These are phyloP conservation scores for Stephanocyclus meneghinianus DNA, from an alignment of 352 stramenopile genomes.

Conservation along the genomic window DNA sequence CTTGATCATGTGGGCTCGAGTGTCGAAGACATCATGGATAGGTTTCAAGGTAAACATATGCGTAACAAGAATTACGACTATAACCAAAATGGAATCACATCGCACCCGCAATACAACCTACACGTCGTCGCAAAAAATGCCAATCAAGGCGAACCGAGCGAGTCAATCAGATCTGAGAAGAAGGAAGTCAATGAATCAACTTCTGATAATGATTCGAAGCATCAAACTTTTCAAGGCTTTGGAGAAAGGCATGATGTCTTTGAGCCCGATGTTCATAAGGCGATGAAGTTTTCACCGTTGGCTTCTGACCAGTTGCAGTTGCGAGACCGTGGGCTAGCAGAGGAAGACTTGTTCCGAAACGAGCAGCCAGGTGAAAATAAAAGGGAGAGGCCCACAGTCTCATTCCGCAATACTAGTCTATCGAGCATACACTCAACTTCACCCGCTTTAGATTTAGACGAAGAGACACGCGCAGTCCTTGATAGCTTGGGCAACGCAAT, in stretches of 20 bases:
- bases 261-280: no score
- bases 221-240: not conserved
- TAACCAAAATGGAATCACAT: not conserved
- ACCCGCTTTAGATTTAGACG: no score
- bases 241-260: not conserved
- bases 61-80: not conserved
- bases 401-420: no score
- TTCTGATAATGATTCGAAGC: not conserved
- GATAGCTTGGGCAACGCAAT: no score
- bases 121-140: not conserved
- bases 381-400: no score
- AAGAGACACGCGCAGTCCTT: no score
- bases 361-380: no score
- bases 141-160: not conserved
- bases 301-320: no score
- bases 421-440: no score
- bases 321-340: no score
- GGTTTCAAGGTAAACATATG: slow-evolving; percentile 6
- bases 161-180: not conserved
- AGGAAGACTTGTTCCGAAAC: no score
- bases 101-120: not conserved
- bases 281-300: no score
- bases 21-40: slow-evolving; percentile 24
- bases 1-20: slow-evolving; percentile 10
- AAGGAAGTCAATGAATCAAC: not conserved